Base-by-base conservation (phyloP, 352 stramenopile species). In the Aphanomyces astaci region DNA sequence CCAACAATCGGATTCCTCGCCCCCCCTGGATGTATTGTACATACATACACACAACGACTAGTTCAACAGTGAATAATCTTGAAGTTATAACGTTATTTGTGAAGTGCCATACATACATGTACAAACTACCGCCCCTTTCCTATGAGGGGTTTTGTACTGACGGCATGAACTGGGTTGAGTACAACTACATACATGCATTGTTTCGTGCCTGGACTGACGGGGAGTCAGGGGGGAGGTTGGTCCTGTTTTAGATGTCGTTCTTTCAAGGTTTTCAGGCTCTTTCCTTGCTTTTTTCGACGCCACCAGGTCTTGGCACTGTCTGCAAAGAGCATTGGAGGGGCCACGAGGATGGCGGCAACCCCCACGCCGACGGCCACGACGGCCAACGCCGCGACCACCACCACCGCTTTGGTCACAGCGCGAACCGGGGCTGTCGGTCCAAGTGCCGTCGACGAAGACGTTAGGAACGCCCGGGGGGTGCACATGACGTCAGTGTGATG, bases 401-500 rank as follows among this genome's bases (percentile, higher is more conserved):
- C 76, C 0, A 75, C 75, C 31, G 76, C 81, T 75, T 93, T 93
- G 54, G 81, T 91, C 28, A 89, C 75, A 13, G 74, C 79, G 7
- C 82, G 84, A 64, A 93, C 66, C 2, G 84, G 84, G 25, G 75
- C 64, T 65, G 77, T 87, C 53, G 73, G 84, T 30, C 84, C 84
- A 46, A 74, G 85, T 33, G 79, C 81, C 45, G 66, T 75, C 73
- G 78, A 86, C 56, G 84, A 86, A 22, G 84, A 92, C 48, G 73
- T 72, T 24, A 87, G 64, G 62, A 93, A 91, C 19, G 77, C 73
- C 31, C 90, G 71, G 48, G 80, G 80, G 28, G 88, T 62, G 67
- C 84, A 93, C 63, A 93, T 54, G 49, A 76, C 86, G 72, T 91
- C 82, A 64, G 89, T 74, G 72, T 93, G 84, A 10, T 71, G 72